Evolutionary conservation across 768 basidiomycete species (phyloP).

Genomic region (Russula earlei): DNA sequence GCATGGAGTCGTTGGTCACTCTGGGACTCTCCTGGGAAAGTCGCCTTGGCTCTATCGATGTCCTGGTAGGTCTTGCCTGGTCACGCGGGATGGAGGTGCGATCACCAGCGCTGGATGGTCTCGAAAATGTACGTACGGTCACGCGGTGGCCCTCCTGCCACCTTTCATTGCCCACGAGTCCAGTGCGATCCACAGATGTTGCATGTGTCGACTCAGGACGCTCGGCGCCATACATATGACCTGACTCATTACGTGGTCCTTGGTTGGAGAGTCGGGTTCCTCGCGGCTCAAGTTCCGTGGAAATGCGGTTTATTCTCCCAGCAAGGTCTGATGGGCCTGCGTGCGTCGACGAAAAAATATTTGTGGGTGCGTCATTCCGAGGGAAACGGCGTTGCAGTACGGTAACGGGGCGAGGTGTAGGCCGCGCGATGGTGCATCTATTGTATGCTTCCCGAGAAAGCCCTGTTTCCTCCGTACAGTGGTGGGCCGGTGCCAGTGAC

Average conservation of each 20-base stretch:
- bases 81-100: not conserved
- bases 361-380: too few relatives aligned
- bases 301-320: not conserved
- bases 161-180: too few relatives aligned
- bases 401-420: not conserved
- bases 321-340: not conserved
- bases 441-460: not conserved
- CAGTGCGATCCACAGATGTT: not conserved
- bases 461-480: not conserved
- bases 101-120: not conserved
- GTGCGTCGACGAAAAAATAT: not conserved
- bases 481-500: not conserved
- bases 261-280: not conserved
- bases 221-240: not conserved
- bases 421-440: too few relatives aligned
- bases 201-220: not conserved
- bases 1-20: not conserved
- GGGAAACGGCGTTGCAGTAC: not conserved
- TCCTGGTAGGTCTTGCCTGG: not conserved
- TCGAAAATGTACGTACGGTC: not conserved
- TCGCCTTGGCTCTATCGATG: not conserved
- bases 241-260: not conserved
- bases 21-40: not conserved
- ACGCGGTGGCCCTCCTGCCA: not conserved
- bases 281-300: not conserved